A percentile compares a stretch with the other conserved stretches of the same genome.
Conservation (phyloP, 139 green algal species). For the Chlorella sorokiniana region DNA sequence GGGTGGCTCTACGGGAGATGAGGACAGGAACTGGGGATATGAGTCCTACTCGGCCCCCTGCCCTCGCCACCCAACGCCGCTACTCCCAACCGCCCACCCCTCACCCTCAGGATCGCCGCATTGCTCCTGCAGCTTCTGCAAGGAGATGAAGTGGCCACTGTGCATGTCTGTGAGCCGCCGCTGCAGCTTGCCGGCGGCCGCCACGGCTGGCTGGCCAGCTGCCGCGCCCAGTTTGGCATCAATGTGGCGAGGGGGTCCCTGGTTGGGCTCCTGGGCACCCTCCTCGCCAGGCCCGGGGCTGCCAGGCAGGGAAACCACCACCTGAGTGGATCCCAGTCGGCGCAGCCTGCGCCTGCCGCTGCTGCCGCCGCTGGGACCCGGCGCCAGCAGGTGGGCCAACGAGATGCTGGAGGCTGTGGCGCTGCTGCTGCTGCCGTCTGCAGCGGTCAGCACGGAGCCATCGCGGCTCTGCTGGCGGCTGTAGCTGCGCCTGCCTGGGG, state of each 20-base stretch:
- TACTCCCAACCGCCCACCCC: not conserved
- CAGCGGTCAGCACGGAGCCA: not conserved
- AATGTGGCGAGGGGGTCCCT: not conserved
- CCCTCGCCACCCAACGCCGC: not conserved
- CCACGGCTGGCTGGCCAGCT: not conserved
- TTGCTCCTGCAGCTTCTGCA: slow-evolving; percentile 23
- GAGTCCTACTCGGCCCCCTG: not conserved
- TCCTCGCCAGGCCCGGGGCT: not conserved
- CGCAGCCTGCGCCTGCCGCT: not conserved
- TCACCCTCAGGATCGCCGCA: slow-evolving; percentile 5
- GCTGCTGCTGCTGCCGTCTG: not conserved
- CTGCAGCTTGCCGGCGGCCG: not conserved
- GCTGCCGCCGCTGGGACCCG: not conserved
- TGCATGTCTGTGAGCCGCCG: slow-evolving; percentile 13
- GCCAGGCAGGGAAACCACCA: not conserved
- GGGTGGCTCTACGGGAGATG: slow-evolving; percentile 11
- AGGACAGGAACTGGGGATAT: not conserved
- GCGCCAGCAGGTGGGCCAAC: not conserved
- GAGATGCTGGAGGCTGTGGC: slow-evolving; percentile 22
- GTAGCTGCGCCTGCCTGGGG: not conserved
- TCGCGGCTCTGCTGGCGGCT: not conserved
- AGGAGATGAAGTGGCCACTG: slow-evolving; percentile 2
- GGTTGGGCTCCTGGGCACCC: not conserved
- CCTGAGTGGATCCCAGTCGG: not conserved
- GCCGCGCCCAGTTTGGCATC: not conserved